Base-by-base conservation (phyloP, 2,329 filamentous ascomycete species). In the Penicillium expansum region DNA sequence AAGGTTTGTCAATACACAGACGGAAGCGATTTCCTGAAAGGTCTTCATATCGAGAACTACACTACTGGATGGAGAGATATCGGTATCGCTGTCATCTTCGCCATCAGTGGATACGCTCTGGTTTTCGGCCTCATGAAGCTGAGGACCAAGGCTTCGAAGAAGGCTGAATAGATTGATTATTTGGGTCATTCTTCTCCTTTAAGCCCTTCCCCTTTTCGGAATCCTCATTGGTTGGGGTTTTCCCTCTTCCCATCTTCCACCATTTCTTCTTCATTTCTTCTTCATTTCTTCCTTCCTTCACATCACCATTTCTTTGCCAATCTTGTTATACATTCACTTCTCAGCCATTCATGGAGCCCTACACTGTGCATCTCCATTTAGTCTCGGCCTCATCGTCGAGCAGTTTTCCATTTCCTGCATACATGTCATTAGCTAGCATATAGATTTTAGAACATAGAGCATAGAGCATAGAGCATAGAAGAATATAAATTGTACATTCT, bases 31-130 rank as follows among this genome's bases (percentile, higher is more conserved):
- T 90, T 87, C 61, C 69, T 90, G 2, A 64, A 71, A 2, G 83
- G 78, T 0, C 60, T 90, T 13, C 87, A 89, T 66, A 64, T 90
- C 8, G 76, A 77, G 1, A 78, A 84, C 4, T 84, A 88, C 62
- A 83, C 79, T 58, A 85, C 85, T 62, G 86, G 85, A 0, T 90
- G 87, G 87, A 79, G 87, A 48, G 79, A 90, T 70, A 83, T 83
- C 0, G 87, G 67, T 0, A 84, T 88, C 47, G 79, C 82, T 3
- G 81, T 80, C 1, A 72, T 84, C 5, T 86, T 87, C 61, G 80
- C 76, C 1, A 57, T 83, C 38, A 81, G 78, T 54, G 82, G 79
- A 1, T 88, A 87, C 58, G 74, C 69, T 2, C 52, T 80, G 56
- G 79, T 81, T 2, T 82, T 75, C 61, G 48, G 65, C 29, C 62